A percentile compares a stretch with the other conserved stretches of the same genome.
Conservation (phyloP, 163 green algal genomes). For the Scenedesmus sp. region DNA sequence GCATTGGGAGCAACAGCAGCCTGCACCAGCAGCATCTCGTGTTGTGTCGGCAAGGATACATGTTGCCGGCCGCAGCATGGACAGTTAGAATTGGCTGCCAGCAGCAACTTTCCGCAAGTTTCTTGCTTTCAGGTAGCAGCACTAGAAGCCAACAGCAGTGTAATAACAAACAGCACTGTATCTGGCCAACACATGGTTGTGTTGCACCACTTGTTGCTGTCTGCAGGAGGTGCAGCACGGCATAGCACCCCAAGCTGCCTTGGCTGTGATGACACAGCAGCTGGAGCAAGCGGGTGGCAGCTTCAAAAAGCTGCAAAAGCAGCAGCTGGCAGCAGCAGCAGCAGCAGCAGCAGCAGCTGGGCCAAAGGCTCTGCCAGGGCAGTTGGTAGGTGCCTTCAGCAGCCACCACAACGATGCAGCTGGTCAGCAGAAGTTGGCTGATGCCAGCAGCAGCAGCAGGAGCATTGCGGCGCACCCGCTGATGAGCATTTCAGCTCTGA, state of each 20-base stretch:
- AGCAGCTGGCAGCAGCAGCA: not conserved
- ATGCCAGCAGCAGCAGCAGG: constrained; percentile 14
- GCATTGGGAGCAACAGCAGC: no score
- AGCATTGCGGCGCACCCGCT: constrained; percentile 10
- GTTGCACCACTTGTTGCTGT: not conserved
- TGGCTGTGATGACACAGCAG: not conserved
- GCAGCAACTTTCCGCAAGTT: no score
- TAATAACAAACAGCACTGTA: no score
- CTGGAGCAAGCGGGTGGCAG: constrained; percentile 23
- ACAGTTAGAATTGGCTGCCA: no score
- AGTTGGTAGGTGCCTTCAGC: not conserved
- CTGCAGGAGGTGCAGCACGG: constrained; percentile 9
- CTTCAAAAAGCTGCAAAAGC: constrained; percentile 35
- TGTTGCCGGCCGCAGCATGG: no score
- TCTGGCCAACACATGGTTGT: no score
- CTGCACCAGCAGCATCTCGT: no score
- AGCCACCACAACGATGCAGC: not conserved
- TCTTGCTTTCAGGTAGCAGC: no score
- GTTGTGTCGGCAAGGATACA: no score
- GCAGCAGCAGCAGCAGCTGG: not conserved
- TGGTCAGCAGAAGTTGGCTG: not conserved
- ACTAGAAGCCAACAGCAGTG: no score
- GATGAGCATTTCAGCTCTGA: not conserved
- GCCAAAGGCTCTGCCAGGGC: not conserved
- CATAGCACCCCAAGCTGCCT: constrained; percentile 2